These are phyloP conservation scores for Mikania micrantha DNA, from an alignment of 129 eudicot species.

Conservation along the genomic window DNA sequence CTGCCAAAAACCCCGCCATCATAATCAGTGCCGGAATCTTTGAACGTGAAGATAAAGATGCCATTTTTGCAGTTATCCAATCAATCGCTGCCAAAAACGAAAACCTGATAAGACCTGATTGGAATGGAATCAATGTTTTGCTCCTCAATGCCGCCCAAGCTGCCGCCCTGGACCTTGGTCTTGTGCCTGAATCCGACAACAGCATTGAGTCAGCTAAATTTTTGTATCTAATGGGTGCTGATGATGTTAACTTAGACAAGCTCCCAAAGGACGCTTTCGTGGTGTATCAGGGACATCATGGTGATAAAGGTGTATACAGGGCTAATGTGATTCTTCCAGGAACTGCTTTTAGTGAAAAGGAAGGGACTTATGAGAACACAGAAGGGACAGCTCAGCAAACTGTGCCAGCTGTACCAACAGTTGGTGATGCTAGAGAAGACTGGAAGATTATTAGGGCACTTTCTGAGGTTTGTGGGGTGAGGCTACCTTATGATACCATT, in stretches of 20 bases:
- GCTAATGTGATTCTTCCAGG: slow-evolving; percentile 92
- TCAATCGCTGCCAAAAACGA: slow-evolving; percentile 55
- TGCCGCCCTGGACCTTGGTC: slow-evolving; percentile 95
- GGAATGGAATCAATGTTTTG: slow-evolving; percentile 84
- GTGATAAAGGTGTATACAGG: slow-evolving; percentile 79
- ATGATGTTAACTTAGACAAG: slow-evolving; percentile 67
- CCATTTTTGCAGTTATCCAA: slow-evolving; percentile 63
- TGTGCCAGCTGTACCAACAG: slow-evolving; percentile 89
- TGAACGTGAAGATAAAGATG: slow-evolving; percentile 72
- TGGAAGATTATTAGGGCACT: slow-evolving; percentile 91
- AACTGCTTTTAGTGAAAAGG: slow-evolving; percentile 82
- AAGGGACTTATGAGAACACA: slow-evolving; percentile 88
- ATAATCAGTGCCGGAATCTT: slow-evolving; percentile 85
- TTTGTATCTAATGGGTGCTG: slow-evolving; percentile 89
- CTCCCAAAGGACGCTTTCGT: slow-evolving; percentile 87
- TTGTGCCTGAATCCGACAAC: slow-evolving; percentile 73
- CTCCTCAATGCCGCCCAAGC: slow-evolving; percentile 97
- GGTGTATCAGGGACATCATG: slow-evolving; percentile 97
- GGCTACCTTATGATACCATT: slow-evolving; percentile 57
- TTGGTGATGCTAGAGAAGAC: slow-evolving; percentile 93
- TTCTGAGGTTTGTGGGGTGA: slow-evolving; percentile 71
- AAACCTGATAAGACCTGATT: slow-evolving; percentile 70
- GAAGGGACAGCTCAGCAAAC: slow-evolving; percentile 85
- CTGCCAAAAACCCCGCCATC: slow-evolving; percentile 80
- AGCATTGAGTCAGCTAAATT: slow-evolving; percentile 76